phyloP scores from a whole-genome alignment of 495 filamentous ascomycete genomes.

The Penicillium argentinense region DNA sequence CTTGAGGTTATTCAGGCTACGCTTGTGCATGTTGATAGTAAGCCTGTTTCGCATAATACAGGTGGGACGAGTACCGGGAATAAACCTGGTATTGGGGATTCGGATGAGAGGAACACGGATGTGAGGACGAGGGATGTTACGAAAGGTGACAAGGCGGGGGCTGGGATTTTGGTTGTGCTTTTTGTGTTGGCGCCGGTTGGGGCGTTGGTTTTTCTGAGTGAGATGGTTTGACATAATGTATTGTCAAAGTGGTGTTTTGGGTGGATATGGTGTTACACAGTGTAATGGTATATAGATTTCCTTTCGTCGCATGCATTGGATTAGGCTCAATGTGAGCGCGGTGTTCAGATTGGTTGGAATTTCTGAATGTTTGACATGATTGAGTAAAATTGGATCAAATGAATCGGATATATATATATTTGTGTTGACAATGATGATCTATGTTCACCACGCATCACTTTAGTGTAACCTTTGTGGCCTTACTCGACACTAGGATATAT shows the following conservation, averaged over 20 bases:
- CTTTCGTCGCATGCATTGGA: too few relatives aligned
- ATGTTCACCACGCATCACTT: too few relatives aligned
- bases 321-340: too few relatives aligned
- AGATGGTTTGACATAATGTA: background rate
- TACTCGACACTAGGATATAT: background rate
- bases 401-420: too few relatives aligned
- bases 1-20: conserved; percentile 62
- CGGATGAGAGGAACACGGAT: conserved; percentile 5
- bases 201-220: conserved; percentile 34
- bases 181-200: conserved; percentile 38
- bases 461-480: too few relatives aligned
- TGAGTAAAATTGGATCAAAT: too few relatives aligned
- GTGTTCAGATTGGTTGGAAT: too few relatives aligned
- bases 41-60: conserved; percentile 56
- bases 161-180: conserved; percentile 39
- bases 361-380: too few relatives aligned
- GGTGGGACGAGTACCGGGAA: conserved; percentile 73
- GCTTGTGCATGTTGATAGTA: conserved; percentile 35
- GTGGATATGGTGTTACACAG: too few relatives aligned
- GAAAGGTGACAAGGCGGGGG: conserved; percentile 57
- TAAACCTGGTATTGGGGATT: conserved; percentile 45
- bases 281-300: too few relatives aligned
- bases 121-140: conserved; percentile 33
- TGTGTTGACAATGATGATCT: too few relatives aligned
- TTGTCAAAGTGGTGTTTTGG: too few relatives aligned